phyloP scores from a whole-genome alignment of 2,329 filamentous ascomycete genomes.

The Phaeosphaeriaceae sp. region DNA sequence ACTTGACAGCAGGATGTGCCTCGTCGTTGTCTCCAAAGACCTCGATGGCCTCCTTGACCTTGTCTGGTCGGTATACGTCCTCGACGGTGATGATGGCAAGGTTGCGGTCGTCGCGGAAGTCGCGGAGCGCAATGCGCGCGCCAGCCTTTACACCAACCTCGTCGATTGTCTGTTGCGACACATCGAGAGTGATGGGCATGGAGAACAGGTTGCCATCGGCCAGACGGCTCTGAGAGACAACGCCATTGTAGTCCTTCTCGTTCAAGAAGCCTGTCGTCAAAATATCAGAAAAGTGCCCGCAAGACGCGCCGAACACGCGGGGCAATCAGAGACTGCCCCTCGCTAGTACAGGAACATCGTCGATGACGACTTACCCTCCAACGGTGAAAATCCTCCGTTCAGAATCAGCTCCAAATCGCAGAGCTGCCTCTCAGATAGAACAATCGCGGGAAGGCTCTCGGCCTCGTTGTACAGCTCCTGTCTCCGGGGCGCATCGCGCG shows the following conservation, averaged over 20 bases:
- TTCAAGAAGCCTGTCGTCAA: slow-evolving; percentile 82
- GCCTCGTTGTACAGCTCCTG: slow-evolving; percentile 82
- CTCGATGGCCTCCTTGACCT: slow-evolving; percentile 90
- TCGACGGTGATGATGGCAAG: slow-evolving; percentile 95
- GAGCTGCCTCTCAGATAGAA: slow-evolving; percentile 90
- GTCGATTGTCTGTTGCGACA: slow-evolving; percentile 77
- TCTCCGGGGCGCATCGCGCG: slow-evolving; percentile 85
- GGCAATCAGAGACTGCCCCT: slow-evolving; percentile 17
- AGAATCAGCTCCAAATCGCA: slow-evolving; percentile 98
- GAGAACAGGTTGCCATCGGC: slow-evolving; percentile 89
- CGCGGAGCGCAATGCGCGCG: slow-evolving; percentile 83
- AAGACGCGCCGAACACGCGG: slow-evolving; percentile 39
- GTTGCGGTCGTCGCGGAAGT: slow-evolving; percentile 95
- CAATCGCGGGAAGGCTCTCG: slow-evolving; percentile 82
- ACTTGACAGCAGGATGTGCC: slow-evolving; percentile 90
- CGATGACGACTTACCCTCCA: slow-evolving; percentile 75
- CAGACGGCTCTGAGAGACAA: slow-evolving; percentile 87
- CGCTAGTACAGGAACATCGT: slow-evolving; percentile 7
- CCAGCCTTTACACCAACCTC: slow-evolving; percentile 78
- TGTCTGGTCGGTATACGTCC: slow-evolving; percentile 94
- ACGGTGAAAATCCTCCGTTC: slow-evolving; percentile 95
- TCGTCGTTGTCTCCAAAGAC: slow-evolving; percentile 88
- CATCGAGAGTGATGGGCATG: slow-evolving; percentile 95
- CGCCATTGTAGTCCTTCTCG: slow-evolving; percentile 94
- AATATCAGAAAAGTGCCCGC: slow-evolving; percentile 12